phyloP scores from a whole-genome alignment of 1,284 basidiomycete species.

The Vanrija sp. region DNA sequence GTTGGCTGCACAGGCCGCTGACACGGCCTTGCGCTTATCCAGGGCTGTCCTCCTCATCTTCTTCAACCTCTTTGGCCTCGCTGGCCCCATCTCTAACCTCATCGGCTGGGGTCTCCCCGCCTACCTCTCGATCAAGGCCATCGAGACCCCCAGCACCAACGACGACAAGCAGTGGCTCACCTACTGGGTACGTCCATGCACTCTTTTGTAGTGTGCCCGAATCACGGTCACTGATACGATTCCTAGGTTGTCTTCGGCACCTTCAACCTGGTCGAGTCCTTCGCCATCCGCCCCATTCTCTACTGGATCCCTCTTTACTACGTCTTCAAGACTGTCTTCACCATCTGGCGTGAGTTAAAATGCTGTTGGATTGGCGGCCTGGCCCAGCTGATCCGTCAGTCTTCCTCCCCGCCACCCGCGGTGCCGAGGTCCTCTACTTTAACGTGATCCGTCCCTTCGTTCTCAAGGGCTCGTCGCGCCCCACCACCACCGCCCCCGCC shows the following conservation, averaged over 20 bases:
- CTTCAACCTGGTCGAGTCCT: slow-evolving; percentile 49
- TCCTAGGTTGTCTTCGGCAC: slow-evolving; percentile 46
- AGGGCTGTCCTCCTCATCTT: slow-evolving; percentile 49
- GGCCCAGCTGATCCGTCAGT: slow-evolving; percentile 15
- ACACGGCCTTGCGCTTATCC: slow-evolving; percentile 2
- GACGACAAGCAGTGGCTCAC: slow-evolving; percentile 54
- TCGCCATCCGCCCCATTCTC: slow-evolving; percentile 45
- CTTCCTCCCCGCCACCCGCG: slow-evolving; percentile 54
- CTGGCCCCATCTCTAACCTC: slow-evolving; percentile 47
- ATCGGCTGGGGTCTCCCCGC: slow-evolving; percentile 52
- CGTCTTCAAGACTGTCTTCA: slow-evolving; percentile 80
- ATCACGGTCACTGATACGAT: neutral
- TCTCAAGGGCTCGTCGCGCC: slow-evolving; percentile 41
- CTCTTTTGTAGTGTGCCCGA: neutral
- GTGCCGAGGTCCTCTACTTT: slow-evolving; percentile 67
- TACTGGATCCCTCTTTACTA: slow-evolving; percentile 65
- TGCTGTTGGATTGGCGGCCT: neutral
- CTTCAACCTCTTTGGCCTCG: slow-evolving; percentile 52
- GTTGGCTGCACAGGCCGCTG: slow-evolving; percentile 1
- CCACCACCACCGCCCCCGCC: neutral
- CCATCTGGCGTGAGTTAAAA: slow-evolving; percentile 61
- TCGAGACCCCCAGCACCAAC: slow-evolving; percentile 48
- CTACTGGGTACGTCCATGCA: slow-evolving; percentile 42
- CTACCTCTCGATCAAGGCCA: slow-evolving; percentile 50
- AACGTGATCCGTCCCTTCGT: slow-evolving; percentile 66